These are phyloP conservation scores for Lodderomyces elongisporus DNA, from an alignment of 1,139 yeast species.

Conservation along the genomic window DNA sequence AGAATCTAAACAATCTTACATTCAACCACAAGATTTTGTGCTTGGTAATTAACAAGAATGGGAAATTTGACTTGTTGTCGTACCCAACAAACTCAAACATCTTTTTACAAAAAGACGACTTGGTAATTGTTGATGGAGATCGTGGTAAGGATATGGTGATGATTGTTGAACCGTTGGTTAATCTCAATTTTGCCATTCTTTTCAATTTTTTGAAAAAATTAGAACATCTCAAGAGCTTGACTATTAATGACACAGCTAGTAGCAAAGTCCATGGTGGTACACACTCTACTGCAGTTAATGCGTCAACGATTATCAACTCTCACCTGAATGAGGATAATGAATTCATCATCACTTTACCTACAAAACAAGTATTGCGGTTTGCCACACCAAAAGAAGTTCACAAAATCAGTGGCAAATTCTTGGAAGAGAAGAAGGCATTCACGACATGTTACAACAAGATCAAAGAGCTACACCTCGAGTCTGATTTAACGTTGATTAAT, in stretches of 20 bases:
- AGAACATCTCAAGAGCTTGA: conserved; percentile 73
- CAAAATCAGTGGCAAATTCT: conserved; percentile 39
- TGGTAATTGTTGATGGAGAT: conserved; percentile 49
- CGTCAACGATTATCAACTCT: conserved; percentile 36
- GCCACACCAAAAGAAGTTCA: conserved; percentile 47
- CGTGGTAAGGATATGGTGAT: conserved; percentile 49
- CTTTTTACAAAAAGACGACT: conserved; percentile 42
- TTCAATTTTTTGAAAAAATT: conserved; percentile 75
- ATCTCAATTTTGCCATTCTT: conserved; percentile 56
- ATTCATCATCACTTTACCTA: conserved; percentile 43
- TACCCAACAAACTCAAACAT: conserved; percentile 47
- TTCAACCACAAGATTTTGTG: conserved; percentile 41
- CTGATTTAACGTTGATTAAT: conserved; percentile 48
- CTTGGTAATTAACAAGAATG: conserved; percentile 52
- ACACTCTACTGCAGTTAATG: conserved; percentile 34
- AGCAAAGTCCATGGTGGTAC: conserved; percentile 29
- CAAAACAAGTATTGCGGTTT: conserved; percentile 45
- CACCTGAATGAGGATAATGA: conserved; percentile 42
- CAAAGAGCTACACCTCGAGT: conserved; percentile 37
- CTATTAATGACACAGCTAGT: conserved; percentile 30
- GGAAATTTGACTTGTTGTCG: conserved; percentile 48
- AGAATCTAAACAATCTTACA: conserved; percentile 39
- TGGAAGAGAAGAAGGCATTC: conserved; percentile 46
- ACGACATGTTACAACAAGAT: conserved; percentile 42
- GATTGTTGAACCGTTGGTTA: conserved; percentile 43